phyloP scores from a whole-genome alignment of 768 basidiomycete genomes.

The Leucocoprinus birnbaumii region DNA sequence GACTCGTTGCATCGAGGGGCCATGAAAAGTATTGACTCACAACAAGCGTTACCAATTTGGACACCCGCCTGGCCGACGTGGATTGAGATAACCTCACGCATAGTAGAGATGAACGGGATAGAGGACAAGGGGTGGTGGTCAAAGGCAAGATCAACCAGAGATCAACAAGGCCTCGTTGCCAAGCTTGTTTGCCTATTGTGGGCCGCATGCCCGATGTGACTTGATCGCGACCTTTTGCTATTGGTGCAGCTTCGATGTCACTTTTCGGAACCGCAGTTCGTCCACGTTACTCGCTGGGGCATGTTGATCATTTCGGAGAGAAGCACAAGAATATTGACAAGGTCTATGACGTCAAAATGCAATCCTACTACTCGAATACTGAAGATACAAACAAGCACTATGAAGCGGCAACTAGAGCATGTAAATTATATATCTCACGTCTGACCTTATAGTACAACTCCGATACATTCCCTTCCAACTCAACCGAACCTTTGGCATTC shows the following conservation, averaged over 20 bases:
- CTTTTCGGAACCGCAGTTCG: conserved; percentile 18
- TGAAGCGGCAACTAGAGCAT: conserved; percentile 67
- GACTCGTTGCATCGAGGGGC: conserved; percentile 14
- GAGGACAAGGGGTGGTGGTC: conserved; percentile 14
- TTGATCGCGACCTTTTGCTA: conserved; percentile 16
- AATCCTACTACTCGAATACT: background rate
- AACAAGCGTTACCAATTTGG: conserved; percentile 94
- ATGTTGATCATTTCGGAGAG: background rate
- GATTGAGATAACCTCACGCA: conserved; percentile 95
- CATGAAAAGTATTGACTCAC: conserved; percentile 44
- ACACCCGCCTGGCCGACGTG: conserved; percentile 98
- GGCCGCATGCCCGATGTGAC: background rate
- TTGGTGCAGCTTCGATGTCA: conserved; percentile 10
- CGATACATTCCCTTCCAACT: conserved; percentile 87
- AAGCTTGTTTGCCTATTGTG: background rate
- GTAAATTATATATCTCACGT: conserved; percentile 84
- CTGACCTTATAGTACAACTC: conserved; percentile 88
- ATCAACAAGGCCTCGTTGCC: conserved; percentile 11
- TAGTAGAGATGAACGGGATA: conserved; percentile 24
- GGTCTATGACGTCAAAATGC: background rate
- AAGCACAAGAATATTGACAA: too few relatives aligned
- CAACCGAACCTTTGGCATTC: conserved; percentile 78
- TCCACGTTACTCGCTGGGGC: conserved; percentile 17
- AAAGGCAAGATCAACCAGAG: conserved; percentile 12
- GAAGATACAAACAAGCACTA: background rate